Conservation (phyloP, 2,329 filamentous ascomycete species). For the Trichoderma polysporum region DNA sequence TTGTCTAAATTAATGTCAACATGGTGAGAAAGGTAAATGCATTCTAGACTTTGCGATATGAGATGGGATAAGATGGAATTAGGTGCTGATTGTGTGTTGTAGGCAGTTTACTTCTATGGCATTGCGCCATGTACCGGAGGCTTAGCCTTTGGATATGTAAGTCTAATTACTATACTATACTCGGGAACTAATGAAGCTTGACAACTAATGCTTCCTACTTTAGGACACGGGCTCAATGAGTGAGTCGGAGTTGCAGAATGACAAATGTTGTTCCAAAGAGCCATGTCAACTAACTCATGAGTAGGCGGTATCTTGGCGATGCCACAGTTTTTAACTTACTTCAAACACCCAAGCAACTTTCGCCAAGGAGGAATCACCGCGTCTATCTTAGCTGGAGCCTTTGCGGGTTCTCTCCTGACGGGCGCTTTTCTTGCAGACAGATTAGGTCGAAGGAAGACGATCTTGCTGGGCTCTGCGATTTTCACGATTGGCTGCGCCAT, state of each 20-base stretch:
- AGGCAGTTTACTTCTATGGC: conserved; percentile 18
- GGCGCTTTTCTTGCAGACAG: conserved; percentile 19
- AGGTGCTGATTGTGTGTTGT: neutral
- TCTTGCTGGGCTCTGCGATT: conserved; percentile 13
- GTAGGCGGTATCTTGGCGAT: conserved; percentile 19
- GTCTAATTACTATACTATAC: neutral
- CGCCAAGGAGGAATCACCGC: conserved; percentile 20
- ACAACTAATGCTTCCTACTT: neutral
- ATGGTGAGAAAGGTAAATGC: conserved; percentile 16
- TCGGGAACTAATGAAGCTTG: neutral
- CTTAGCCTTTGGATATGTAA: conserved; percentile 22
- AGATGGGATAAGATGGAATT: neutral
- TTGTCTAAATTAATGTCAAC: neutral
- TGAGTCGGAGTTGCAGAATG: neutral
- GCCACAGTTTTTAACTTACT: conserved; percentile 19
- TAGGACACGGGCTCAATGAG: conserved; percentile 21
- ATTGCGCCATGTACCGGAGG: conserved; percentile 20
- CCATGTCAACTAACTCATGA: neutral
- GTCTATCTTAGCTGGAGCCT: conserved; percentile 16
- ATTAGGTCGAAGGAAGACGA: conserved; percentile 9
- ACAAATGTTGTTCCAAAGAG: neutral
- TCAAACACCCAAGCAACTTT: conserved; percentile 21
- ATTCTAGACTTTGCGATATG: neutral
- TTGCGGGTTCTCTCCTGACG: conserved; percentile 17
- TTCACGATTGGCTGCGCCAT: conserved; percentile 18